Evolutionary conservation across 2,329 filamentous ascomycete species (phyloP).

Genomic region (Juglanconis juglandina): DNA sequence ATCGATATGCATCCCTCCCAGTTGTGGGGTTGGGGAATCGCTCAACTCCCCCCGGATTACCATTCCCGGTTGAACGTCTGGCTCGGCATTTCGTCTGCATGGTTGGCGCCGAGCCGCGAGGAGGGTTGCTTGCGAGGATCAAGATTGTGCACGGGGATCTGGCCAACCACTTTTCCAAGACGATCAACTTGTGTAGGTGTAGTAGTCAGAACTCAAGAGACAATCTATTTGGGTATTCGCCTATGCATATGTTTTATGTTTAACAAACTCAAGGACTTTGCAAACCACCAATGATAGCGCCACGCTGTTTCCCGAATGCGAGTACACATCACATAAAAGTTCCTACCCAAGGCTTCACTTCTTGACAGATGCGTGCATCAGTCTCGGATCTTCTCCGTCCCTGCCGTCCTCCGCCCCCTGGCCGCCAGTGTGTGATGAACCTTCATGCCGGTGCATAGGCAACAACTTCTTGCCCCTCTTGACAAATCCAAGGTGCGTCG

Average conservation of each 20-base stretch:
- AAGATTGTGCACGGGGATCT: too few species aligned
- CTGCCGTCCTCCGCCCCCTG: not conserved
- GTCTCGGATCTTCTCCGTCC: not conserved
- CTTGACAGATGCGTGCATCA: conserved; percentile 4
- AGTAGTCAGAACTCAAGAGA: not conserved
- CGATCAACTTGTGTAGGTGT: too few species aligned
- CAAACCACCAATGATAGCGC: too few species aligned
- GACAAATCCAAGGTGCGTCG: conserved; percentile 6
- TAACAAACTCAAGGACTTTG: not conserved
- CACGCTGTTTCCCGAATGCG: not conserved
- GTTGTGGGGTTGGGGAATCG: too few species aligned
- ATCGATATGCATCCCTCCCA: too few species aligned
- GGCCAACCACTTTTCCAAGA: too few species aligned
- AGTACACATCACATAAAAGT: not conserved
- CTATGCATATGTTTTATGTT: not conserved
- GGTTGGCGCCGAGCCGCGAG: too few species aligned
- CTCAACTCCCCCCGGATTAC: too few species aligned
- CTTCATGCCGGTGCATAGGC: not conserved
- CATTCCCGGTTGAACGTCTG: too few species aligned
- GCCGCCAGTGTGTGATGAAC: too few species aligned
- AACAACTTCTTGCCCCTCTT: conserved; percentile 14
- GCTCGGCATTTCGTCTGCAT: too few species aligned
- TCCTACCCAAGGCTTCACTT: not conserved
- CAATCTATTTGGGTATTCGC: not conserved
- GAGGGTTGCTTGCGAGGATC: too few species aligned